Evolutionary conservation across 1,284 basidiomycete genomes (phyloP).

Genomic region (Phellopilus nigrolimitatus): DNA sequence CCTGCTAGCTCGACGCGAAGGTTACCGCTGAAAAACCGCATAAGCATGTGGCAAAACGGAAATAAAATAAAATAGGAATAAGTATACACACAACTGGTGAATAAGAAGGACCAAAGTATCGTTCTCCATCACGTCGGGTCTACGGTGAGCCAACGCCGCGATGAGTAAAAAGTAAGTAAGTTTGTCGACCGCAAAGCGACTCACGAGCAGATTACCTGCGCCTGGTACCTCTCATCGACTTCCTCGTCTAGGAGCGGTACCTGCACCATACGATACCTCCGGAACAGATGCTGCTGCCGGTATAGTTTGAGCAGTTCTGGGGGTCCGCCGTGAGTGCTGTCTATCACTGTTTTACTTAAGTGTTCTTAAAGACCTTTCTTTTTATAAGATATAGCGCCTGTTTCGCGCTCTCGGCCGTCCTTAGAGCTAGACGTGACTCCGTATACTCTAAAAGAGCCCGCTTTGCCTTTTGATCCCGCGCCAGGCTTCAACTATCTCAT

Average conservation of each 20-base stretch:
- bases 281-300: constrained; percentile 73
- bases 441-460: no score
- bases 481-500: no score
- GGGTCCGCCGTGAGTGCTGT: no score
- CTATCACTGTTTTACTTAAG: no score
- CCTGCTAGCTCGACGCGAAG: constrained; percentile 76
- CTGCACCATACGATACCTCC: constrained; percentile 69
- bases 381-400: no score
- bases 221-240: constrained; percentile 64
- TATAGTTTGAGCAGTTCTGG: constrained; percentile 82
- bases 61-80: background rate
- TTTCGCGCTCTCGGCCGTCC: no score
- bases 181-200: constrained; percentile 29
- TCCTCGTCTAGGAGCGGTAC: constrained; percentile 69
- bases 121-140: constrained; percentile 62
- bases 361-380: no score
- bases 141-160: constrained; percentile 30
- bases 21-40: constrained; percentile 80
- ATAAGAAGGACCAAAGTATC: constrained; percentile 76
- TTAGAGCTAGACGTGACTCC: no score
- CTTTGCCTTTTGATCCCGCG: no score
- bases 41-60: no score
- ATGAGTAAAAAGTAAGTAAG: constrained; percentile 12
- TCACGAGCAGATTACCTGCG: constrained; percentile 84
- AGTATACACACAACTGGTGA: constrained; percentile 75